These are phyloP conservation scores for Backusella mclennaniae DNA, from an alignment of 192 early-diverging fungal genomes.

Conservation along the genomic window DNA sequence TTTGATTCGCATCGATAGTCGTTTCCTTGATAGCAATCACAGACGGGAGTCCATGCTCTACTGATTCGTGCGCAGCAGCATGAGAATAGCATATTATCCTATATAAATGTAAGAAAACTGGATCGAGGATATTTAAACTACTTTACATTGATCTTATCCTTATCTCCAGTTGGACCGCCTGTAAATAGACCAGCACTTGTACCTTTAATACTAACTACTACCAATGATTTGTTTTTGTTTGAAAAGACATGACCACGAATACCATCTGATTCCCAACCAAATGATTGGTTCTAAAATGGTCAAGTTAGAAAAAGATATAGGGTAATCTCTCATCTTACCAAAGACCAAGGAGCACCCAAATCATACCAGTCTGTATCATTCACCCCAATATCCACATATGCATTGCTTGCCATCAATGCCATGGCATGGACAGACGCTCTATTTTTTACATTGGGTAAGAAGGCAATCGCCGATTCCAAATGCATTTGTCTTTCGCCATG, in stretches of 20 bases:
- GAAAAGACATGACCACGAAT: conserved; percentile 77
- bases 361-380: conserved; percentile 62
- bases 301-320: not conserved
- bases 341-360: conserved; percentile 62
- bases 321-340: conserved; percentile 33
- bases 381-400: conserved; percentile 67
- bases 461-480: conserved; percentile 7
- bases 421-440: conserved; percentile 68
- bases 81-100: conserved; percentile 93
- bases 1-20: conserved; percentile 54
- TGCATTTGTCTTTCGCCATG: conserved; percentile 2
- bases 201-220: conserved; percentile 80
- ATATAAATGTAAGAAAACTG: not conserved
- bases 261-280: conserved; percentile 58
- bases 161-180: conserved; percentile 62
- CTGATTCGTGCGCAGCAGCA: conserved; percentile 96
- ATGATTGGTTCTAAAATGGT: conserved; percentile 30
- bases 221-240: conserved; percentile 52
- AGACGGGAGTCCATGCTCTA: conserved; percentile 81
- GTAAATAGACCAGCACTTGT: conserved; percentile 59
- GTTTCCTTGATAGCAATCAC: conserved; percentile 72
- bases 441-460: conserved; percentile 72
- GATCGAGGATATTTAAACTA: not conserved
- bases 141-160: conserved; percentile 71
- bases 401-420: conserved; percentile 82